Percentiles rank a stretch among this genome's conserved stretches.
phyloP scores from a whole-genome alignment of 148 eudicot species.

The Agrostemma githago region DNA sequence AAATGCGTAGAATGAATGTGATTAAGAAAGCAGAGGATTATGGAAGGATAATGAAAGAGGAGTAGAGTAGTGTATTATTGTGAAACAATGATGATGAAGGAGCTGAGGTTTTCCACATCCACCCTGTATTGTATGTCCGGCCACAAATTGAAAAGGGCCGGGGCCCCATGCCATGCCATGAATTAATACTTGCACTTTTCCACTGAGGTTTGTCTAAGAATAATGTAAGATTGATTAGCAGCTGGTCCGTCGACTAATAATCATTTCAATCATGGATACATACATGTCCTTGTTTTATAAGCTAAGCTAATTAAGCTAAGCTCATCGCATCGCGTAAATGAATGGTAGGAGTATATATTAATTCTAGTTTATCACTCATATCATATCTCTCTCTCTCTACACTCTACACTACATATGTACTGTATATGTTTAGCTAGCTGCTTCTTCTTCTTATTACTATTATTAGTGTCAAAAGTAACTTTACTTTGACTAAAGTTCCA shows the following conservation, averaged over 20 bases:
- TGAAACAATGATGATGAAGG: background rate
- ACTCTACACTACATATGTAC: too few species aligned
- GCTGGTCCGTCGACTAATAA: background rate
- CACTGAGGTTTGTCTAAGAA: slow-evolving; percentile 16
- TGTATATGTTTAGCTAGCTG: slow-evolving; percentile 13
- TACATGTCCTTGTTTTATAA: slow-evolving; percentile 10
- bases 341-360: slow-evolving; percentile 11
- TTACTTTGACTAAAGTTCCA: slow-evolving; percentile 2
- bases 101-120: slow-evolving; percentile 13
- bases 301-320: background rate
- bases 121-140: slow-evolving; percentile 9
- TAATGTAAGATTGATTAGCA: slow-evolving; percentile 15
- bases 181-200: slow-evolving; percentile 12
- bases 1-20: too few species aligned
- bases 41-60: too few species aligned
- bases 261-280: background rate
- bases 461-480: slow-evolving; percentile 6
- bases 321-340: background rate
- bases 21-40: too few species aligned
- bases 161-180: background rate
- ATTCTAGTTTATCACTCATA: slow-evolving; percentile 8
- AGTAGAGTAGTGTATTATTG: background rate
- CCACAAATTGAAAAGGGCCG: slow-evolving; percentile 1
- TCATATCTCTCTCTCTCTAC: too few species aligned
- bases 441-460: too few species aligned